These are phyloP conservation scores for Rhizopogon salebrosus DNA, from an alignment of 768 basidiomycete genomes.

Conservation along the genomic window DNA sequence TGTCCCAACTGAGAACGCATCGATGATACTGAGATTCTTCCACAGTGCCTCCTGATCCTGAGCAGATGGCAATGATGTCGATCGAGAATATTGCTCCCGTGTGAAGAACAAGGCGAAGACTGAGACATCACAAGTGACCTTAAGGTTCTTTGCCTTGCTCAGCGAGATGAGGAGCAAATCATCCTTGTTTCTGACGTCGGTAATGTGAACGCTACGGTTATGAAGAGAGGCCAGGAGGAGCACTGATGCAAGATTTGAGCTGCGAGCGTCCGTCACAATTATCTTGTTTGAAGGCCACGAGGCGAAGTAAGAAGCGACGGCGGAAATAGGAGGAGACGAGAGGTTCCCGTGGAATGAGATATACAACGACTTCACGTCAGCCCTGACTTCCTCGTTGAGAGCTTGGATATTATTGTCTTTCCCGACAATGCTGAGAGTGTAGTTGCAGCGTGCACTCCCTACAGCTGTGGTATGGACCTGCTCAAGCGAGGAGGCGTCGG, in stretches of 20 bases:
- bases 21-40: slow-evolving; percentile 78
- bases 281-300: slow-evolving; percentile 88
- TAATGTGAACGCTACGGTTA: slow-evolving; percentile 83
- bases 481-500: slow-evolving; percentile 64
- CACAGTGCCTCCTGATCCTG: slow-evolving; percentile 83
- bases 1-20: slow-evolving; percentile 87
- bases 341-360: slow-evolving; percentile 63
- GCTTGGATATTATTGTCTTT: slow-evolving; percentile 57
- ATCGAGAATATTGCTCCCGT: slow-evolving; percentile 63
- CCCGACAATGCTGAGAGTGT: slow-evolving; percentile 76
- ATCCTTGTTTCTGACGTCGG: slow-evolving; percentile 80
- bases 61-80: slow-evolving; percentile 59
- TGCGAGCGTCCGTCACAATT: slow-evolving; percentile 91
- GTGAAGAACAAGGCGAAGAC: slow-evolving; percentile 90
- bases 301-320: slow-evolving; percentile 81
- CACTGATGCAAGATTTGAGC: slow-evolving; percentile 88
- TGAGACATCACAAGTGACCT: slow-evolving; percentile 95
- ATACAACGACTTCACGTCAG: slow-evolving; percentile 82
- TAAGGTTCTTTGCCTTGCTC: slow-evolving; percentile 89
- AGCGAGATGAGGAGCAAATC: slow-evolving; percentile 88
- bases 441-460: slow-evolving; percentile 78
- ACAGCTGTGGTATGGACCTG: slow-evolving; percentile 59
- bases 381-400: slow-evolving; percentile 69
- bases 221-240: slow-evolving; percentile 92
- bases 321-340: slow-evolving; percentile 54